Evolutionary conservation across 2,329 filamentous ascomycete species (phyloP), one percentile per base, ranked within the genome.

Genomic region (Aspergillus amoenus): DNA sequence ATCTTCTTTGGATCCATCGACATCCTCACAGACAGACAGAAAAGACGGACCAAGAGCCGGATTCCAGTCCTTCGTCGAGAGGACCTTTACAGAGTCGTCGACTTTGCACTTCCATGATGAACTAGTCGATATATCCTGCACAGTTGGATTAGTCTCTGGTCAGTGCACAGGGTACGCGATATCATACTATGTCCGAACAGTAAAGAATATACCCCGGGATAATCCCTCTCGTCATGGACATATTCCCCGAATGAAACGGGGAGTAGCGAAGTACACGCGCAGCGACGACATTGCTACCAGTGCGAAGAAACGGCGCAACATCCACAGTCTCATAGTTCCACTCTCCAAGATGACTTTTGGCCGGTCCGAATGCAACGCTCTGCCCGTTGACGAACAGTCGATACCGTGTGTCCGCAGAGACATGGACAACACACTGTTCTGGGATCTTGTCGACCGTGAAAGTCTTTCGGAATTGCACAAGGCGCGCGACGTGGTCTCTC

Each of bases 381-480:
- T n/a, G 17, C 6, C 57, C 57, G 15, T 59, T 59, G 40, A 59
- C 17, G 45, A 50, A 59, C 1, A 59, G 45, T 11, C 54, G 45
- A 21, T 59, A 59, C 4, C 57, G 57, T 3, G 53, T 57, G 24
- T 59, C 54, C 7, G 57, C 57, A 7, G 57, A 59, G 41, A 57
- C 40, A n/a, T 54, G 49, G 2, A 59, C 17, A 2, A 27, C 11
- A 3, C 18, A 6, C 4, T 12, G 8, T 0, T 18, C 11, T 5
- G 22, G 15, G 17, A 21, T 15, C 1, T 7, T 11, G 9, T 11
- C 11, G 7, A 44, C 34, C 3, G 39, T 39, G 40, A 57, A 59
- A 6, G 45, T 40, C 13, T 54, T 53, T 6, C 57, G 49, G 41
- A 59, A 57, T 8, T 45, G 53, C 15, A 59, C 55, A 12, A 51